phyloP scores from a whole-genome alignment of 1,284 basidiomycete genomes.

The Xerocomus amazonicus region DNA sequence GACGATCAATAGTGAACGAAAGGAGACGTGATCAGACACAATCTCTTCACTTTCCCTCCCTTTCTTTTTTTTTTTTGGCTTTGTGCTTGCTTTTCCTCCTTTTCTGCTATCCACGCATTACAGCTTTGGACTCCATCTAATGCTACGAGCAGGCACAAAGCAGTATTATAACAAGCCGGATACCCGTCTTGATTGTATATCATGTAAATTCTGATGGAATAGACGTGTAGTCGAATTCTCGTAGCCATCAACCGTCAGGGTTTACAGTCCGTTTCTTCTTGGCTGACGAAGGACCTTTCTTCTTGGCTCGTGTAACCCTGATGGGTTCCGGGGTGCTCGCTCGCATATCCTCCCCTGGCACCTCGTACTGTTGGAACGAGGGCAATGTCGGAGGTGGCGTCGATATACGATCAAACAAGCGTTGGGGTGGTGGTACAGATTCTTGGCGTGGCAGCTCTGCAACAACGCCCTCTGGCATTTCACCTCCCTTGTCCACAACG shows the following conservation, averaged over 20 bases:
- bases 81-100: conserved; percentile 14
- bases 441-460: conserved; percentile 20
- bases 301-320: conserved; percentile 68
- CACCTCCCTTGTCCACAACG: conserved; percentile 74
- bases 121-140: conserved; percentile 6
- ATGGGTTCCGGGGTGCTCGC: conserved; percentile 65
- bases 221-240: background rate
- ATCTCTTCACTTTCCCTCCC: no score
- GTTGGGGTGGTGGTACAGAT: conserved; percentile 25
- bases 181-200: conserved; percentile 21
- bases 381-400: conserved; percentile 38
- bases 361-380: conserved; percentile 61
- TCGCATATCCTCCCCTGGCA: conserved; percentile 47
- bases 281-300: conserved; percentile 56
- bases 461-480: conserved; percentile 72
- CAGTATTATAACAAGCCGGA: conserved; percentile 17
- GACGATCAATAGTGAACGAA: conserved; percentile 44
- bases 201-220: conserved; percentile 14
- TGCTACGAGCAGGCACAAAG: conserved; percentile 14
- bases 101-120: background rate
- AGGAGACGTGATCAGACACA: background rate
- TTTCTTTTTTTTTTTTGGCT: background rate
- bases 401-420: conserved; percentile 35
- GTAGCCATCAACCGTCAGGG: conserved; percentile 12
- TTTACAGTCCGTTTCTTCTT: conserved; percentile 59